Conservation (phyloP, 192 early-diverging fungal species). For the Geranomyces variabilis region DNA sequence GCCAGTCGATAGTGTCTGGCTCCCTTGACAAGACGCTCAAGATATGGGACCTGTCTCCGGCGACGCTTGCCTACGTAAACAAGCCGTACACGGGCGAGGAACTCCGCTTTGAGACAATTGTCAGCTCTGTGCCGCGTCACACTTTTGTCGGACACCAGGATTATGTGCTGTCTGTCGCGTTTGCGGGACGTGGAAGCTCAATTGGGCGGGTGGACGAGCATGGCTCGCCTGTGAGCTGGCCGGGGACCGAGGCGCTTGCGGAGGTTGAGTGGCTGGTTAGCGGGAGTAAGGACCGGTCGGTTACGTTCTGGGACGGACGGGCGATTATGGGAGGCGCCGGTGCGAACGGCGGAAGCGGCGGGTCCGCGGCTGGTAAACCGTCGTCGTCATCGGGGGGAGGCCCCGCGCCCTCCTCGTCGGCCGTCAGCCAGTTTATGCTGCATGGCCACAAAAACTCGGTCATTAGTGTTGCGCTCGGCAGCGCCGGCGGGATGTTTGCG, state of each 20-base stretch:
- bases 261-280: slow-evolving; percentile 91
- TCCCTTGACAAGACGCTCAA: slow-evolving; percentile 89
- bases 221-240: slow-evolving; percentile 31
- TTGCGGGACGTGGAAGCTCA: slow-evolving; percentile 38
- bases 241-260: slow-evolving; percentile 46
- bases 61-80: slow-evolving; percentile 18
- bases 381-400: too few species aligned
- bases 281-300: slow-evolving; percentile 87
- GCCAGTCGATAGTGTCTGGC: slow-evolving; percentile 86
- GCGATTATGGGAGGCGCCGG: slow-evolving; percentile 72
- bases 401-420: not conserved
- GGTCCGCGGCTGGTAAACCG: slow-evolving; percentile 42
- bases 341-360: slow-evolving; percentile 13
- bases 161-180: slow-evolving; percentile 96
- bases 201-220: slow-evolving; percentile 44
- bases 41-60: slow-evolving; percentile 80
- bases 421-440: slow-evolving; percentile 57
- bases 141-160: slow-evolving; percentile 79
- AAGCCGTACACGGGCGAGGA: slow-evolving; percentile 4
- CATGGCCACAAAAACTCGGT: slow-evolving; percentile 99
- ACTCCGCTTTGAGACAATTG: slow-evolving; percentile 17
- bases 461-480: slow-evolving; percentile 86
- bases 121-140: slow-evolving; percentile 52
- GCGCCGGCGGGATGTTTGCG: slow-evolving; percentile 84
- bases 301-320: slow-evolving; percentile 94